Evolutionary conservation across 352 stramenopile species (phyloP), one percentile per base, ranked within the genome.

Genomic region (Phytophthora uliginosa): DNA sequence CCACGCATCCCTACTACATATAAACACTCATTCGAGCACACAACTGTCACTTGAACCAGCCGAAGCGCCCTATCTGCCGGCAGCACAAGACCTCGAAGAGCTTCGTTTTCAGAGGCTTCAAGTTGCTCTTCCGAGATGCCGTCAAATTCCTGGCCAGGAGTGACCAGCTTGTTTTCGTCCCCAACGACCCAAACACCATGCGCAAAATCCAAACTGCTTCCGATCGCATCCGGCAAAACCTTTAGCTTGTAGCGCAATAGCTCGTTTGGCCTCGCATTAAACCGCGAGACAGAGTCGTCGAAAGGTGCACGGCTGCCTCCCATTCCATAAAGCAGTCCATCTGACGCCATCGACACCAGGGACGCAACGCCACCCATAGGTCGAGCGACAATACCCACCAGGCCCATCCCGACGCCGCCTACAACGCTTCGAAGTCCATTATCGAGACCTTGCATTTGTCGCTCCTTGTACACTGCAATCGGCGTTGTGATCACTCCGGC

Each of bases 241-340:
- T 95, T 92, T 54, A 96, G 69, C 64, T 93, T 93, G 71, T 92
- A 93, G 12, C 89, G 88, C 24, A 94, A 73, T 10, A 92, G 57
- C 34, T 93, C 88, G 59, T 96, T 94, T 10, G 82, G 83, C 17
- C 71, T 66, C 3, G 85, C 82, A 52, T 88, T 75, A 56, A 94
- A 90, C 0, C 65, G 71, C 33, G 71, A 73, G 12, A 59, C 58
- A 1, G 63, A 65, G 12, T 78, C 67, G 12, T 90, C 76, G 36
- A 84, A 74, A 33, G 76, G 73, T 22, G 77, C 54, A 10, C 76
- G 56, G 42, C 78, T 79, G 26, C 78, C 76, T 28, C 77, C 74
- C 55, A 91, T 85, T 61, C 83, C 84, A 57, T 91, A 88, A 2
- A 96, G 56, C 12, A 96, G 59, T 7, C 90, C 90, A 63, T 96